Percentiles rank a stretch among this genome's conserved stretches.
phyloP scores from a whole-genome alignment of 1,284 basidiomycete genomes.

The Exobasidium cylindrosporum region DNA sequence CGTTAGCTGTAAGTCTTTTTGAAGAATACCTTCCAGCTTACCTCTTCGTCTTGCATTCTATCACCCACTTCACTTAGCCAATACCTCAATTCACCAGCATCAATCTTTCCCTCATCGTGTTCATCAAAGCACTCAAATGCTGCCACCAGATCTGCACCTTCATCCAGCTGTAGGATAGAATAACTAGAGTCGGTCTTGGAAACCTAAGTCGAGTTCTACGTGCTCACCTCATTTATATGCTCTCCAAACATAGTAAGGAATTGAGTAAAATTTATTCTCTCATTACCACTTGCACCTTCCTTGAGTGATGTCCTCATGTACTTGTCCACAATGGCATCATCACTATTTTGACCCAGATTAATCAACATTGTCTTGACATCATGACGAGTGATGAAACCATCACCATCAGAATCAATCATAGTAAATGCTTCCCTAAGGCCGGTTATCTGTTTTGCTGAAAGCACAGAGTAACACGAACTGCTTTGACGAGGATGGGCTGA shows the following conservation, averaged over 20 bases:
- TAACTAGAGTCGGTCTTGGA: neutral
- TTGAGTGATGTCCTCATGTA: constrained; percentile 7
- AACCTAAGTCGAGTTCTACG: too few species aligned
- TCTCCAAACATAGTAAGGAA: constrained; percentile 53
- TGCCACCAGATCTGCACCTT: constrained; percentile 40
- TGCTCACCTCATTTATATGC: constrained; percentile 29
- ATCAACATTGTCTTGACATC: constrained; percentile 51
- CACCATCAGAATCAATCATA: constrained; percentile 55
- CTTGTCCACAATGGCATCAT: constrained; percentile 12
- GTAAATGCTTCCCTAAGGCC: constrained; percentile 57
- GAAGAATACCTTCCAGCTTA: constrained; percentile 10
- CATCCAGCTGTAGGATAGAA: constrained; percentile 28
- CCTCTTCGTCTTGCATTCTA: constrained; percentile 42
- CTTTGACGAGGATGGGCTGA: constrained; percentile 40
- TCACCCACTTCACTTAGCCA: constrained; percentile 48
- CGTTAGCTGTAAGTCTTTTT: neutral
- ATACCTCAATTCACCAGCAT: constrained; percentile 39
- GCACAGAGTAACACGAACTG: constrained; percentile 45
- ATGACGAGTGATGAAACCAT: constrained; percentile 50
- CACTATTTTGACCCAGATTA: constrained; percentile 41
- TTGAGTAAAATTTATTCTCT: constrained; percentile 46
- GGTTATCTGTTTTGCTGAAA: constrained; percentile 54
- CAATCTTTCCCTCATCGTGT: constrained; percentile 45
- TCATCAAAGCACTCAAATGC: constrained; percentile 55
- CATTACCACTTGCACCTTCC: constrained; percentile 13